A percentile compares a stretch with the other conserved stretches of the same genome.
Conservation (phyloP, 805 yeast genomes). For the Barnettozyma pratensis region DNA sequence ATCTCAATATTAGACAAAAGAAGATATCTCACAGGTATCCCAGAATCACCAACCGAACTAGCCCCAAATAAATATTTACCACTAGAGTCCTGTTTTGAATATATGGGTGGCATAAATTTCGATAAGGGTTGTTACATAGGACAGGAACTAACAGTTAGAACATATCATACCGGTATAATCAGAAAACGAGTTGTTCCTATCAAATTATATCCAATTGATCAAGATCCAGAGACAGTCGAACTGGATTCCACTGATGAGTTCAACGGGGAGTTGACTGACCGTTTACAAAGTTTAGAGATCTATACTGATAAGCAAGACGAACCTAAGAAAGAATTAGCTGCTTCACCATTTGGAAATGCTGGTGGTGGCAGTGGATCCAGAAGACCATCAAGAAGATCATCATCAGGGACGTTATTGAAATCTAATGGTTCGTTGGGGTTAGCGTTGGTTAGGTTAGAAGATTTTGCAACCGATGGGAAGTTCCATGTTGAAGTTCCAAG, state of each 20-base stretch:
- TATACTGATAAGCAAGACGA: constrained; percentile 13
- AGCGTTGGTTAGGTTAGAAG: constrained; percentile 50
- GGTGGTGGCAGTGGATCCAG: background rate
- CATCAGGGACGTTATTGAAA: constrained; percentile 58
- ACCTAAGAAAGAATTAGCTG: constrained; percentile 17
- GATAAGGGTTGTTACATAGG: constrained; percentile 97
- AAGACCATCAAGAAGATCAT: constrained; percentile 28
- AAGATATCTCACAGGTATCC: constrained; percentile 42
- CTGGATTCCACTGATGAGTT: constrained; percentile 11
- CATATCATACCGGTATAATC: constrained; percentile 77
- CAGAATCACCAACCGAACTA: constrained; percentile 50
- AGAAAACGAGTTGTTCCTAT: constrained; percentile 80
- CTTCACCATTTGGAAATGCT: constrained; percentile 37
- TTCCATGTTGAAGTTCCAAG: constrained; percentile 27
- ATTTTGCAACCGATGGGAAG: constrained; percentile 30
- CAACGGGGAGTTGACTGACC: background rate
- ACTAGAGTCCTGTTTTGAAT: constrained; percentile 78
- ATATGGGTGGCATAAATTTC: constrained; percentile 69
- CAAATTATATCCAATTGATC: constrained; percentile 21
- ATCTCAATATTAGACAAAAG: constrained; percentile 35
- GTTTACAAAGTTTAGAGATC: constrained; percentile 19
- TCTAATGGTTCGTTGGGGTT: constrained; percentile 59
- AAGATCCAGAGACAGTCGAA: constrained; percentile 15
- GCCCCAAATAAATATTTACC: constrained; percentile 58
- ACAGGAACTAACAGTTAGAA: constrained; percentile 89